phyloP scores from a whole-genome alignment of 345 rosid genomes.

The Citrus inodora region DNA sequence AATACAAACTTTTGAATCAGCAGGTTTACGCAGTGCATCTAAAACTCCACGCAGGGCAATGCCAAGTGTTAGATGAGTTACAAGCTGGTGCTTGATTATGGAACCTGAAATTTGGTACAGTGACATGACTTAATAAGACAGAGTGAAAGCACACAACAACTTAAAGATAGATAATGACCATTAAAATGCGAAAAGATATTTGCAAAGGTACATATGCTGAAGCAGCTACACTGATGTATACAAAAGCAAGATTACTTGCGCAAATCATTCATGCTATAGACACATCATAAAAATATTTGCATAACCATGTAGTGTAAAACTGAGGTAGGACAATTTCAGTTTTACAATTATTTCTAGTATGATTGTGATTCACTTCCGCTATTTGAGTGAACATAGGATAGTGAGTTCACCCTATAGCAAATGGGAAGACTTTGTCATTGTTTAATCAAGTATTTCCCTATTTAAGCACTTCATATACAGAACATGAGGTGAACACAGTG shows the following conservation, averaged over 20 bases:
- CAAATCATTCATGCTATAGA: not conserved
- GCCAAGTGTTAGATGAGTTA: conserved; percentile 85
- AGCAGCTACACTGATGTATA: not conserved
- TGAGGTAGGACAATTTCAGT: too few relatives aligned
- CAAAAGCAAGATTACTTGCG: not conserved
- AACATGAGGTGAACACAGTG: not conserved
- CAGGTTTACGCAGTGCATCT: conserved; percentile 94
- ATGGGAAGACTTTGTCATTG: too few relatives aligned
- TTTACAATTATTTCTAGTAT: too few relatives aligned
- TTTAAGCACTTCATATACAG: not conserved
- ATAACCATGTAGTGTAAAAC: not conserved
- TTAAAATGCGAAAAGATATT: not conserved
- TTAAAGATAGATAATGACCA: not conserved
- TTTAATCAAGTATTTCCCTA: too few relatives aligned
- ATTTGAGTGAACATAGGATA: too few relatives aligned
- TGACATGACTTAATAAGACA: conserved; percentile 4
- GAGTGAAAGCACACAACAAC: not conserved
- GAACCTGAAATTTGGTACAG: conserved; percentile 56
- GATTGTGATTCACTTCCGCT: too few relatives aligned
- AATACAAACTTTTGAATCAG: conserved; percentile 88
- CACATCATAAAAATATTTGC: not conserved
- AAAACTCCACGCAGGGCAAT: conserved; percentile 91
- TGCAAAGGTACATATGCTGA: not conserved
- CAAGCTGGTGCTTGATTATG: conserved; percentile 95
- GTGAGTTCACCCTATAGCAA: too few relatives aligned